Evolutionary conservation across 257 asterid species (phyloP), one percentile per base, ranked within the genome.

Genomic region (Cinchona pubescens): DNA sequence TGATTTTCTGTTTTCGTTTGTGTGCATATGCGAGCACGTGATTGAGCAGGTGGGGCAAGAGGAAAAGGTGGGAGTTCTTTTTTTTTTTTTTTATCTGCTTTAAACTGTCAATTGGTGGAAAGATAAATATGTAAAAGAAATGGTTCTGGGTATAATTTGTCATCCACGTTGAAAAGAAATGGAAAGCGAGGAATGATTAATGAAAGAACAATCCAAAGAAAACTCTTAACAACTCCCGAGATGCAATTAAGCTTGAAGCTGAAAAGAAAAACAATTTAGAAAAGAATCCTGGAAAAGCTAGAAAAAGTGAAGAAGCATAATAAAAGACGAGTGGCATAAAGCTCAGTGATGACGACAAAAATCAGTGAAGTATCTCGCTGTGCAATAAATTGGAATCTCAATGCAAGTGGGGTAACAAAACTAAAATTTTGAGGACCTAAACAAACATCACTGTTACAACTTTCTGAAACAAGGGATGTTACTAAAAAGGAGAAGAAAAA

Each of bases 251-350:
- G 5, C 16, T 12, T 4, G 25, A 71, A 29, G 2, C 18, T 32
- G n/a, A 71, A 71, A 35, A 34, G n/a, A n/a, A n/a, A n/a, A n/a
- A n/a, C n/a, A n/a, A n/a, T n/a, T 10, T 49, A n/a, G 19, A 71
- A 32, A 14, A 38, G 60, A 69, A 51, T 40, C 27, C 5, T 30
- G 61, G 58, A 9, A 40, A 71, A 21, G 53, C 49, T 19, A 21
- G 65, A 19, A 53, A 71, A 71, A 21, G 16, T 18, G n/a, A n/a
- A n/a, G n/a, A 72, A 56, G 76, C 55, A 72, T 38, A 56, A 23
- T 29, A 29, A 59, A 58, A 37, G 16, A 25, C 18, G 76, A 25
- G 7, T 63, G 9, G 21, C 38, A 63, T 63, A 29, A 32, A 32
- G 66, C 37, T 60, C 4, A n/a, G 37, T 60, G 66, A n/a, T 14